Evolutionary conservation across 1,284 basidiomycete species (phyloP), one percentile per base, ranked within the genome.

Genomic region (Thecaphora thlaspeos): DNA sequence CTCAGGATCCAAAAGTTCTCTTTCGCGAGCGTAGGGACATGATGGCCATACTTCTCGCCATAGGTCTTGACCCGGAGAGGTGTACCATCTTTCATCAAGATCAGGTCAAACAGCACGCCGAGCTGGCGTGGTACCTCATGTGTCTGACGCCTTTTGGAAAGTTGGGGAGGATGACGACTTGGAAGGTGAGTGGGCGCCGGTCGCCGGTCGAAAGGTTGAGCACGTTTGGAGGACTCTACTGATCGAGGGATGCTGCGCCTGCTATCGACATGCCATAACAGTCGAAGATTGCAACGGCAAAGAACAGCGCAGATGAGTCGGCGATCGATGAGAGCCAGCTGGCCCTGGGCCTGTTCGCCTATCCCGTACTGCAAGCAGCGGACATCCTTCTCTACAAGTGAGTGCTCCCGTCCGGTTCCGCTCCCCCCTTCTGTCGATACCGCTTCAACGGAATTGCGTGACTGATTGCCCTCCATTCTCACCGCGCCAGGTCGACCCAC

Each of bases 301-400:
- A 87, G 38, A 89, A 91, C 69, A 52, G 24, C 12, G 48, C 48
- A 1, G 85, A 87, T 2, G 85, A 84, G 49, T 84, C 85, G 42
- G 85, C 87, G 61, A 82, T 92, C 4, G 86, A 90, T 70, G 91
- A 94, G 57, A 86, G 86, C 0, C 80, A 88, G 52, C 83, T 96
- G 1, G 88, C 90, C 54, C 83, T 87, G 0, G 93, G 93, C 1
- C 80, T 96, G 23, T 87, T 96, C 56, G 89, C 90, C 0, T 96
- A 96, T 77, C 94, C 93, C 0, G 86, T 95, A 3, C 82, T 97
- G 0, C 92, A 95, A 81, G 90, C 92, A 0, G 93, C 92, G 1
- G 94, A 97, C 71, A 88, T 97, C 44, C 81, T 96, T 11, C 82
- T 87, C 1, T 96, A 96, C 78, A 85, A 83, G 89, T 88, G 68